Evolutionary conservation across 179 eudicot species (phyloP).

Genomic region (Spergularia azorica): DNA sequence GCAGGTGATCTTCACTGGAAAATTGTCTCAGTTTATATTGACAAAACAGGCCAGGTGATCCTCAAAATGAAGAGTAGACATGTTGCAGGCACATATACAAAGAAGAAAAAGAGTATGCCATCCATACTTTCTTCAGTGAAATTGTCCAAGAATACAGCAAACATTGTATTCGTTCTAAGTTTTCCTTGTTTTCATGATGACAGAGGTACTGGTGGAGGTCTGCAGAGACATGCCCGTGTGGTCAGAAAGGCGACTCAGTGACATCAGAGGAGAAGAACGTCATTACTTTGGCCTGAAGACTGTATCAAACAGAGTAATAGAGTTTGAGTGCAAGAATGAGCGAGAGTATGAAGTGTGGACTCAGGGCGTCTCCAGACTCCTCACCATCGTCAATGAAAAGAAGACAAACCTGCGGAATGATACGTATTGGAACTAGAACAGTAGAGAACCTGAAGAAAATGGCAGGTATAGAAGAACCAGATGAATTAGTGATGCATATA

Average conservation of each 20-base stretch:
- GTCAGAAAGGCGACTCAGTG: conserved; percentile 39
- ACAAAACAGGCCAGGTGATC: conserved; percentile 72
- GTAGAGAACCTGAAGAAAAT: not conserved
- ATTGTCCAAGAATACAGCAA: too few relatives aligned
- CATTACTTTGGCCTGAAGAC: conserved; percentile 76
- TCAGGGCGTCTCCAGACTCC: conserved; percentile 69
- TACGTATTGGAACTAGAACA: conserved; percentile 31
- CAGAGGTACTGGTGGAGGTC: conserved; percentile 68
- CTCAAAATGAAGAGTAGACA: conserved; percentile 88
- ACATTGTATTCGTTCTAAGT: not conserved
- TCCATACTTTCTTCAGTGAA: not conserved
- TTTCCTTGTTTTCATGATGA: not conserved
- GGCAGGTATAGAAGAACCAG: conserved; percentile 12
- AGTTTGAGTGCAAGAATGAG: conserved; percentile 69
- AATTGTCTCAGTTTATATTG: conserved; percentile 72
- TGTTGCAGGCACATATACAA: conserved; percentile 63
- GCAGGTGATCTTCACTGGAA: conserved; percentile 95
- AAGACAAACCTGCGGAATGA: conserved; percentile 31
- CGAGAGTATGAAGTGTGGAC: conserved; percentile 74
- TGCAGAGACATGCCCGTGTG: conserved; percentile 64
- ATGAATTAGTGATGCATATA: not conserved
- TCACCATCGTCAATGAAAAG: conserved; percentile 47
- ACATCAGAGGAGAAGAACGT: conserved; percentile 49
- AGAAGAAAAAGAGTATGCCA: conserved; percentile 72
- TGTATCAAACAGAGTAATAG: conserved; percentile 52